Base-by-base conservation (phyloP, 306 rosid genomes). In the Quercus mongolica region DNA sequence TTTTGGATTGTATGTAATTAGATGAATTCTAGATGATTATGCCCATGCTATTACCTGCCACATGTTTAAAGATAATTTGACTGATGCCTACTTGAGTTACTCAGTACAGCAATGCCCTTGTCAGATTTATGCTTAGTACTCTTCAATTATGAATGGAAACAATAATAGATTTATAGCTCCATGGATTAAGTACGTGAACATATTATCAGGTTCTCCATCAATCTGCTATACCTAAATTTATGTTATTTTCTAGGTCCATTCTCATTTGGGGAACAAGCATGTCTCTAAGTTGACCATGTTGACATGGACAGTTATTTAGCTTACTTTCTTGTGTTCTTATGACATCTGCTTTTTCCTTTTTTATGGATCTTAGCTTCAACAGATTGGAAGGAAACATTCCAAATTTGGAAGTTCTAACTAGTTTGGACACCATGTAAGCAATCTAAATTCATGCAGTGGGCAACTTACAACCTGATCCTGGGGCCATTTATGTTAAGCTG, bases 351-450 rank as follows among this genome's bases (percentile, higher is more conserved):
- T 38, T 38, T 31, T 41, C 28, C 44, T 31, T 21, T 9, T 21
- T 57, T 44, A 82, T 76, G 23, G 85, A 82, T 78, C 79, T 82
- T 14, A 82, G 85, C 65, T 82, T 82, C 78, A 82, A 82, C 72
- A 77, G 72, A 65, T 44, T 82, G 67, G 75, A 73, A 73, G 85
- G 76, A 30, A 28, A 28, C 31, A 28, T 28, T 28, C 31, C 31
- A 28, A 28, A 28, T 28, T 28, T 28, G 31, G 31, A 28, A 28
- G 31, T 28, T 28, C 31, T 28, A 28, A 28, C 31, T 28, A 30
- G 31, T 30, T 30, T 30, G 31, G 31, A 30, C 4, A 30, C 31
- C 57, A 82, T 78, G 85, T 82, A 74, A 78, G 51, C 49, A 65
- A 65, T 65, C 25, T 7, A 65, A 23, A 30, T 18, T 65, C 15